Percentiles rank a stretch among this genome's conserved stretches.
phyloP scores from a whole-genome alignment of 768 basidiomycete genomes.

The Chalciporus piperatus region DNA sequence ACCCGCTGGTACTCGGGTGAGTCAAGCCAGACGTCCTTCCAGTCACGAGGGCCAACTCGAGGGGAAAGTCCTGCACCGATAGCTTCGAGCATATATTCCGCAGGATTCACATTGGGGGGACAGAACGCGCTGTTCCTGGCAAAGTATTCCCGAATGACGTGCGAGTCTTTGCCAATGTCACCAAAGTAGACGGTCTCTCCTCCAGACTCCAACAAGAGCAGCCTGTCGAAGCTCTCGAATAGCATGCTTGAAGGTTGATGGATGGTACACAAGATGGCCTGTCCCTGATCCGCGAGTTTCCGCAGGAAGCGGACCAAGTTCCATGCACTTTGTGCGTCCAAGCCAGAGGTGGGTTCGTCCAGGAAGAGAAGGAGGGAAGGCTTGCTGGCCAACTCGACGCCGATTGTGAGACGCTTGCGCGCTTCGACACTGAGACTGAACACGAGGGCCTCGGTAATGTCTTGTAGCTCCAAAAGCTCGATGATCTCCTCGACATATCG shows the following conservation, averaged over 20 bases:
- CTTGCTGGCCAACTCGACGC: slow-evolving; percentile 87
- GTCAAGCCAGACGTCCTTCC: slow-evolving; percentile 82
- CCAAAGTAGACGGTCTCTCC: slow-evolving; percentile 95
- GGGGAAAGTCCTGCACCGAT: slow-evolving; percentile 81
- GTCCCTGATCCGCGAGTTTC: slow-evolving; percentile 81
- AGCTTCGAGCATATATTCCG: slow-evolving; percentile 79
- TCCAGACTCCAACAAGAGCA: slow-evolving; percentile 67
- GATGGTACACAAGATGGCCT: slow-evolving; percentile 88
- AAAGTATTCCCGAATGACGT: slow-evolving; percentile 72
- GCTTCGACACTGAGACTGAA: slow-evolving; percentile 65
- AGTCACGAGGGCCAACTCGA: slow-evolving; percentile 74
- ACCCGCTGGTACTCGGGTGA: slow-evolving; percentile 55
- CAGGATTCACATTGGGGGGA: slow-evolving; percentile 76
- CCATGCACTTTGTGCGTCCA: slow-evolving; percentile 73
- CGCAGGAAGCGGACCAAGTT: slow-evolving; percentile 77
- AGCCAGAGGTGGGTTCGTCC: slow-evolving; percentile 52
- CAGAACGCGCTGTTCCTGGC: slow-evolving; percentile 66
- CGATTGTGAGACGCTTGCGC: slow-evolving; percentile 86
- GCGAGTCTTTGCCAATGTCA: slow-evolving; percentile 75
- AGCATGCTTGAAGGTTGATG: slow-evolving; percentile 85
- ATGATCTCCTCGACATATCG: slow-evolving; percentile 81
- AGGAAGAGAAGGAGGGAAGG: slow-evolving; percentile 23
- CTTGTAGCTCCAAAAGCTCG: slow-evolving; percentile 79
- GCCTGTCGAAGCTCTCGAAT: slow-evolving; percentile 82
- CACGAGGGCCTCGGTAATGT: slow-evolving; percentile 80